Base-by-base conservation (phyloP, 495 filamentous ascomycete species). In the Penicillium macrosclerotiorum region DNA sequence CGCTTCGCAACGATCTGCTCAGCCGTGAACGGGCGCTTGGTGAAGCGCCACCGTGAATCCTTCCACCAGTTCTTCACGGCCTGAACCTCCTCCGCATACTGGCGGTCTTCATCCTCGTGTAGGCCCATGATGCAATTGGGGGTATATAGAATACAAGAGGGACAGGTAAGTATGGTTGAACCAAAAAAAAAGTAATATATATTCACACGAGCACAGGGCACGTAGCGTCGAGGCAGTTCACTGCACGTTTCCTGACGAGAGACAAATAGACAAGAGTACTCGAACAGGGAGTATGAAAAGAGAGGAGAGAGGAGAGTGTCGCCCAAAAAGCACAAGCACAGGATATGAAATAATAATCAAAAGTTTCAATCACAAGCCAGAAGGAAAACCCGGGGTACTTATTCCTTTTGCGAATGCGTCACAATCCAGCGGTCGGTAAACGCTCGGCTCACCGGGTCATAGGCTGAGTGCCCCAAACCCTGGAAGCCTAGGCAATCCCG, bases 1-100 rank as follows among this genome's bases (percentile, higher is more conserved):
- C 93, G 77, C 79, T 98, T 98, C 18, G 85, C 81, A 46, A 94
- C 93, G 62, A 98, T 97, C 73, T 95, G 88, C 74, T 97, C 94
- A 12, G 93, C 90, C 4, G 90, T 96, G 68, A 90, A 98, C 3
- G 93, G 86, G 26, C 93, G 80, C 69, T 85, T 90, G 54, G 93
- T 98, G 67, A 89, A 81, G 59, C 89, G 77, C 93, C 93, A 98
- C 75, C 93, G 77, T 29, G 88, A 79, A 51, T 93, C 88, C 16
- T 77, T 79, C 93, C 93, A 98, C 93, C 93, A 98, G 65, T 85
- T 70, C 77, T 96, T 85, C 44, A 97, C 85, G 47, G 83, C 84
- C 55, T 83, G 78, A 47, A 96, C 88, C 57, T 98, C 93, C 32
- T 81, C 78, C 59, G 77, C 69, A 69, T 83, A 97, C 45, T 81